Conservation (phyloP, 1,139 yeast genomes). For the Geotrichum klebahnii region DNA sequence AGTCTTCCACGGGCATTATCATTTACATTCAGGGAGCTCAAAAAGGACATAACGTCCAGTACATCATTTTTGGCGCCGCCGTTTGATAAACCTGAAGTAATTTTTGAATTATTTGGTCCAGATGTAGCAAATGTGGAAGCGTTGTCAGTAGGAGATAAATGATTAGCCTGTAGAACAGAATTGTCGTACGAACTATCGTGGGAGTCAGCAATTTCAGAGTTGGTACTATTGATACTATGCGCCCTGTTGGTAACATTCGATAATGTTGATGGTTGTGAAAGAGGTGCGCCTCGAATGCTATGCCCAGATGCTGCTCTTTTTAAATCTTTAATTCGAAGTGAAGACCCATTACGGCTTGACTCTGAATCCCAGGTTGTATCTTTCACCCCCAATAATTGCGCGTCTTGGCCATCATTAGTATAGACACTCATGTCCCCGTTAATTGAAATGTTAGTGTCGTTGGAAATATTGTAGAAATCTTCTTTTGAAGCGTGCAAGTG, state of each 20-base stretch:
- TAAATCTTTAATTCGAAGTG: conserved; percentile 10
- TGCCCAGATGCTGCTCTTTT: conserved; percentile 16
- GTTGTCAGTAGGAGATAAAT: too few relatives aligned
- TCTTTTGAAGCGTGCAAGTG: not conserved
- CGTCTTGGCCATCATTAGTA: not conserved
- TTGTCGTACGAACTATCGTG: too few relatives aligned
- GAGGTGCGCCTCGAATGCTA: conserved; percentile 1
- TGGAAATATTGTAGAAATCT: not conserved
- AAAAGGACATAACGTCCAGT: conserved; percentile 2
- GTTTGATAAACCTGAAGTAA: too few relatives aligned
- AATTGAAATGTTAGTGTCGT: conserved; percentile 2
- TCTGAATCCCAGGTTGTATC: too few relatives aligned
- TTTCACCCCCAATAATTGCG: too few relatives aligned
- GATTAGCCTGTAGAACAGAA: too few relatives aligned
- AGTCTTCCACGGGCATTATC: conserved; percentile 1
- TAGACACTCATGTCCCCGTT: not conserved
- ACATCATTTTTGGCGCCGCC: not conserved
- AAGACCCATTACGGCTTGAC: conserved; percentile 12
- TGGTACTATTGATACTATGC: not conserved
- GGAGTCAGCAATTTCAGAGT: too few relatives aligned
- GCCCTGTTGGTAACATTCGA: too few relatives aligned
- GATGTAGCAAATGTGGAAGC: too few relatives aligned
- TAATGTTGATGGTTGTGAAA: too few relatives aligned
- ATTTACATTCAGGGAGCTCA: conserved; percentile 1
- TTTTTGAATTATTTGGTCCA: too few relatives aligned